Base-by-base conservation (phyloP, 805 yeast species). In the Brettanomyces anomalus region DNA sequence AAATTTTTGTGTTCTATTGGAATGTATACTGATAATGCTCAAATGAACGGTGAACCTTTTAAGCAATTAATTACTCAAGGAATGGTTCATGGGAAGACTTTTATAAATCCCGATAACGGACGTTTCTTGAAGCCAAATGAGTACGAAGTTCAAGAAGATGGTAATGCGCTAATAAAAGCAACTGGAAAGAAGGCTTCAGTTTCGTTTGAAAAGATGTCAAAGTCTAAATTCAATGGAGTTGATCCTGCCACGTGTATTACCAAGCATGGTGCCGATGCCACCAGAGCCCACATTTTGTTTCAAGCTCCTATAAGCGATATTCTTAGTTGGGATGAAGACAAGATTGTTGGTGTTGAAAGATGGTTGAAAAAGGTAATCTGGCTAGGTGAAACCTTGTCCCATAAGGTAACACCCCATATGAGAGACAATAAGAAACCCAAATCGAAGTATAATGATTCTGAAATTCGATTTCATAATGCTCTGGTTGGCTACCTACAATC, bases 31-130 rank as follows among this genome's bases (percentile, higher is more conserved):
- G 87, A 87, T 5, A 59, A 68, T 3, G 37, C 36, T 6, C 57
- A 60, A 2, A 50, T 66, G 39, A 64, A 64, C 3, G 87, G 85
- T 19, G 98, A 93, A 56, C 98, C 98, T 2, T 78, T 93, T 55
- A 72, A 67, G 44, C 74, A 74, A 46, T 68, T 93, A 31, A 80
- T 90, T 2, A 89, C 97, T 2, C 97, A 90, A 60, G 98, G 98
- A 15, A 93, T 93, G 98, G 98, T 93, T 3, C 96, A 90, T 47
- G 97, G 97, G 3, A 79, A 76, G 55, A 93, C 98, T 0, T 85
- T 59, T 51, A 66, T 69, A 6, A 81, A 89, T 49, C 93, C 96
- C 3, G 62, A 59, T 0, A 81, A 73, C 26, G 93, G 90, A 0
- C 65, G 79, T 44, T 90, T 83, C 58, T 66, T 93, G 49, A 85